A percentile compares a stretch with the other conserved stretches of the same genome.
Conservation (phyloP, 1,284 basidiomycete genomes). For the Heterobasidion parviporum region DNA sequence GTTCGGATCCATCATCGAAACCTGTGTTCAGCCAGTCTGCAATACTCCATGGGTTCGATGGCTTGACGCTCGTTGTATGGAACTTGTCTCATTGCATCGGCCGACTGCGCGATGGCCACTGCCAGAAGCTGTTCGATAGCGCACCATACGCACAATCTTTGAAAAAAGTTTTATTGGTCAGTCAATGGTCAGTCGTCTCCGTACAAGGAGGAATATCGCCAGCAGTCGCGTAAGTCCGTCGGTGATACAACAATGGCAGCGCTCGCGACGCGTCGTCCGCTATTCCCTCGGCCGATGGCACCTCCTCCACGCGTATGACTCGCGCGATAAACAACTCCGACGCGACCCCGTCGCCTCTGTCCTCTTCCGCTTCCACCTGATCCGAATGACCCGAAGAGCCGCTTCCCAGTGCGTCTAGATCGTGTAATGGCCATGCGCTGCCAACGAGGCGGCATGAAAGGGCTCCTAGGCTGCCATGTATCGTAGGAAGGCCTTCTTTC, state of each 20-base stretch:
- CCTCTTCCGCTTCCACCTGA: neutral
- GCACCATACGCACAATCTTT: too few species aligned
- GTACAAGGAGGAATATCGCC: constrained; percentile 9
- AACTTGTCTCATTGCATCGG: too few species aligned
- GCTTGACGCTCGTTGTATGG: too few species aligned
- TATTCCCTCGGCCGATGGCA: constrained; percentile 9
- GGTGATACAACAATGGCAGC: constrained; percentile 39
- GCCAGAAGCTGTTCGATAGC: too few species aligned
- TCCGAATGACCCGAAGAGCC: constrained; percentile 6
- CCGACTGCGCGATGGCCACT: too few species aligned
- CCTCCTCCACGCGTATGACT: constrained; percentile 35
- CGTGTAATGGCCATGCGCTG: constrained; percentile 26
- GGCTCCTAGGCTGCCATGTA: constrained; percentile 50
- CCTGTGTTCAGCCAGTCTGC: too few species aligned
- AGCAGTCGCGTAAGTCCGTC: constrained; percentile 33
- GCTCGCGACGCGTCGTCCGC: constrained; percentile 14
- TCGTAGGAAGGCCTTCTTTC: constrained; percentile 46
- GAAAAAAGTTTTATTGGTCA: too few species aligned
- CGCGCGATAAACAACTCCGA: constrained; percentile 42
- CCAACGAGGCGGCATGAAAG: constrained; percentile 34
- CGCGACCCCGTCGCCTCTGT: constrained; percentile 19
- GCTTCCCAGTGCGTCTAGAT: constrained; percentile 16
- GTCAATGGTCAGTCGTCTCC: too few species aligned
- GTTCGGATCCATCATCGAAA: too few species aligned
- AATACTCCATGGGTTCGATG: too few species aligned